Evolutionary conservation across 2,329 filamentous ascomycete genomes (phyloP).

Genomic region (Colletotrichum scovillei): DNA sequence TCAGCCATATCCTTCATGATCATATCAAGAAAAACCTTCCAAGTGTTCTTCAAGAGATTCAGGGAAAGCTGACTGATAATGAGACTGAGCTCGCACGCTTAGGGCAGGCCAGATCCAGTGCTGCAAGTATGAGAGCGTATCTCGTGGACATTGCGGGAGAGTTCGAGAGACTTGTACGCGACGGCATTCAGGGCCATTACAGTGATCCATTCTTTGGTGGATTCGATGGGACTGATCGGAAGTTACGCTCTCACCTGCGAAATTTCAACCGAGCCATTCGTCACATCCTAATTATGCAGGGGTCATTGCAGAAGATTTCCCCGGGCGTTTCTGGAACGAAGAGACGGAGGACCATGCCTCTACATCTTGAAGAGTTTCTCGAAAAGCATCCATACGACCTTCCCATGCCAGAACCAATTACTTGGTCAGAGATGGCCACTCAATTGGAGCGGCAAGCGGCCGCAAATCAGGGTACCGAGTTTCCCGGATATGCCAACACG

Average conservation of each 20-base stretch:
- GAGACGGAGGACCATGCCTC: slow-evolving; percentile 32
- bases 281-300: slow-evolving; percentile 41
- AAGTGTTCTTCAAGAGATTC: slow-evolving; percentile 42
- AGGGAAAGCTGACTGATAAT: slow-evolving; percentile 38
- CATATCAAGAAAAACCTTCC: slow-evolving; percentile 44
- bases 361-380: slow-evolving; percentile 44
- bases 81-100: slow-evolving; percentile 37
- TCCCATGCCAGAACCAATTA: slow-evolving; percentile 40
- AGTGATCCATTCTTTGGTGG: slow-evolving; percentile 51
- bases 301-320: slow-evolving; percentile 37
- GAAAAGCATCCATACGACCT: slow-evolving; percentile 43
- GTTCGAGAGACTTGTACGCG: slow-evolving; percentile 46
- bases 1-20: slow-evolving; percentile 45
- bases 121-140: slow-evolving; percentile 45
- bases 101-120: slow-evolving; percentile 37
- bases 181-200: slow-evolving; percentile 45
- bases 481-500: slow-evolving; percentile 51
- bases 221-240: slow-evolving; percentile 31
- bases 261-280: slow-evolving; percentile 46
- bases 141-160: slow-evolving; percentile 48
- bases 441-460: slow-evolving; percentile 48
- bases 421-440: slow-evolving; percentile 29
- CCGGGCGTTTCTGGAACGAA: background rate
- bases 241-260: slow-evolving; percentile 45
- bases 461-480: slow-evolving; percentile 52